Evolutionary conservation across 257 asterid species (phyloP).

Genomic region (Euphrasia confusa): DNA sequence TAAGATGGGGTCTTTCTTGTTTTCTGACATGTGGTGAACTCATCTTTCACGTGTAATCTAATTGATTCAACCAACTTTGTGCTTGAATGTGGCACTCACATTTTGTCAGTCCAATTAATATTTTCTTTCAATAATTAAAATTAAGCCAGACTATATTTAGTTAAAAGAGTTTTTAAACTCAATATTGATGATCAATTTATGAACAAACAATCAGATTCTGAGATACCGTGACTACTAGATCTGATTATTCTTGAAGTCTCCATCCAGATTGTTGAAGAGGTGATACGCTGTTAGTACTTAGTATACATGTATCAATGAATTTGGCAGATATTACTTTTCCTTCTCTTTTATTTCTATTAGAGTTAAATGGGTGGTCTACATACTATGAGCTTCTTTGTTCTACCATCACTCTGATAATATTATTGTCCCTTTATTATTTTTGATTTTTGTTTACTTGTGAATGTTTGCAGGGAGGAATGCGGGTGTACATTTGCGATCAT

Average conservation of each 20-base stretch:
- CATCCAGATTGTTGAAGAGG: not conserved
- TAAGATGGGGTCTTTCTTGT: not conserved
- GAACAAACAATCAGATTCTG: not conserved
- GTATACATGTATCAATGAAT: not conserved
- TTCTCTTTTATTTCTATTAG: not conserved
- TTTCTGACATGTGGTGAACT: not conserved
- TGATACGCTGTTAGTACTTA: not conserved
- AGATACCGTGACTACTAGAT: not conserved
- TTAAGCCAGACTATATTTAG: not conserved
- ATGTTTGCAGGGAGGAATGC: slow-evolving; percentile 12
- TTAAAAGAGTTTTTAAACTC: not conserved
- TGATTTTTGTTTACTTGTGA: not conserved
- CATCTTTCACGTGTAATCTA: not conserved
- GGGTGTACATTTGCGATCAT: slow-evolving; percentile 63
- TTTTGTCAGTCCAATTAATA: not conserved
- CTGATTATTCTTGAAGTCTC: slow-evolving; percentile 4
- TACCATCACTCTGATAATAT: not conserved
- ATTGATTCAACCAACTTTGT: not conserved
- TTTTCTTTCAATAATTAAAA: not conserved
- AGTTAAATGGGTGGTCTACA: not conserved
- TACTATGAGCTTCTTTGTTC: not conserved
- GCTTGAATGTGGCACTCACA: not conserved
- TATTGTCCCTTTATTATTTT: not conserved
- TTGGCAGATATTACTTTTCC: not conserved
- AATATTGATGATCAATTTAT: not conserved